phyloP scores from a whole-genome alignment of 2,329 filamentous ascomycete species.

The Emergomyces africanus region DNA sequence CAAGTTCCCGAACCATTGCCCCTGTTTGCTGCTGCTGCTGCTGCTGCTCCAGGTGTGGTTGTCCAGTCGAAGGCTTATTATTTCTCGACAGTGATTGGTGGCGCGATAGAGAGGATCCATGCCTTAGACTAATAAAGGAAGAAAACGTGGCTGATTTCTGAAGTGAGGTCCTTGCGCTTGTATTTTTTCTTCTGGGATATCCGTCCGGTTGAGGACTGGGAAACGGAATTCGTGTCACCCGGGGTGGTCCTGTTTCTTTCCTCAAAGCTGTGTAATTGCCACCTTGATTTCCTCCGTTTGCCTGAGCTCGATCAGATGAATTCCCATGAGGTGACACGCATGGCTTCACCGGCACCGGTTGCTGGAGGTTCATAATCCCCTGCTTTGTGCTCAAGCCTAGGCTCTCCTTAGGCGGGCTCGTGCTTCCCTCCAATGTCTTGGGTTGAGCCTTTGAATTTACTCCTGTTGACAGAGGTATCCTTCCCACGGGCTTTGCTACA shows the following conservation, averaged over 20 bases:
- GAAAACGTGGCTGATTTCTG: slow-evolving; percentile 1
- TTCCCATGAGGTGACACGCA: not conserved
- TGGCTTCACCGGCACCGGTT: not conserved
- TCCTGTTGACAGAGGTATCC: not conserved
- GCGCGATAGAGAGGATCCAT: not conserved
- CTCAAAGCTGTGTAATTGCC: not conserved
- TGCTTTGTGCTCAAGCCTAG: not conserved
- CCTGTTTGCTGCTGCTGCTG: not conserved
- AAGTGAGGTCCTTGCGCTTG: not conserved
- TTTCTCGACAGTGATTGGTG: not conserved
- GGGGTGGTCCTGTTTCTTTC: not conserved
- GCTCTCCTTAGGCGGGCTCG: too few species aligned
- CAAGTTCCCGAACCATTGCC: not conserved
- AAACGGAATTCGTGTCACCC: not conserved
- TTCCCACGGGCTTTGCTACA: not conserved
- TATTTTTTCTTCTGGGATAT: not conserved
- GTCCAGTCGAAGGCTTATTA: not conserved
- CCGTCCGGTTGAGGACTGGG: not conserved
- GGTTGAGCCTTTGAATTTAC: not conserved
- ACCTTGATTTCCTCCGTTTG: not conserved
- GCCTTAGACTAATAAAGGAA: not conserved
- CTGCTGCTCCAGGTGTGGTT: not conserved
- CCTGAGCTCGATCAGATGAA: not conserved
- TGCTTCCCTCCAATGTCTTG: not conserved
- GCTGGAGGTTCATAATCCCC: not conserved